Conservation (phyloP, 805 yeast species). For the Starmerella ratchasimensis region DNA sequence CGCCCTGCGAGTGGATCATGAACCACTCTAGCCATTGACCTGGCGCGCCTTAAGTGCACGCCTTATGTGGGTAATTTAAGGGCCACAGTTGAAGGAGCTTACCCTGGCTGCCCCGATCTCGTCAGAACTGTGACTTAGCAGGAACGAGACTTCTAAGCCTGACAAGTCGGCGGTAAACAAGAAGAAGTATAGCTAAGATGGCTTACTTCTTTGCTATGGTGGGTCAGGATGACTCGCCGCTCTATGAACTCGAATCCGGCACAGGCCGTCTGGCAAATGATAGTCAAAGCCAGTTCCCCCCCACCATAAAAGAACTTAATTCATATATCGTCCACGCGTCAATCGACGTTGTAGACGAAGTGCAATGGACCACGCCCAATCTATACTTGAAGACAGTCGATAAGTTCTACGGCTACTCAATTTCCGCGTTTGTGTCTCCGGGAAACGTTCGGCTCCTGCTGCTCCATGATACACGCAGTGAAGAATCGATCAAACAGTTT, state of each 20-base stretch:
- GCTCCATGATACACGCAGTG: constrained; percentile 49
- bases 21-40: no score
- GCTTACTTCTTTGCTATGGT: constrained; percentile 82
- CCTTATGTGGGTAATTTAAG: no score
- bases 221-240: constrained; percentile 73
- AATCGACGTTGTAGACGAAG: constrained; percentile 78
- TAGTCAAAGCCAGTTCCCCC: constrained; percentile 49
- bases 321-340: constrained; percentile 86
- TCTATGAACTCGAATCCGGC: constrained; percentile 79
- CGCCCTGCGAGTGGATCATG: no score
- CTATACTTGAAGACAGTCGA: constrained; percentile 69
- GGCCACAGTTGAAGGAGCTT: no score
- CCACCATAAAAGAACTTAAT: constrained; percentile 60
- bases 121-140: no score
- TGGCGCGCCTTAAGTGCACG: no score
- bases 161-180: neutral
- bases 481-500: constrained; percentile 68
- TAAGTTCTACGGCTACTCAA: constrained; percentile 63
- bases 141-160: no score
- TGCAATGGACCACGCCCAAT: constrained; percentile 60
- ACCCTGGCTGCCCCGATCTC: no score
- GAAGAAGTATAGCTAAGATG: constrained; percentile 29
- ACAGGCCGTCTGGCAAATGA: constrained; percentile 54
- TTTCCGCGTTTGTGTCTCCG: constrained; percentile 79
- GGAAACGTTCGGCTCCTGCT: constrained; percentile 74